Base-by-base conservation (phyloP, 73 alveolate genomes). In the Symbiodinium natans region DNA sequence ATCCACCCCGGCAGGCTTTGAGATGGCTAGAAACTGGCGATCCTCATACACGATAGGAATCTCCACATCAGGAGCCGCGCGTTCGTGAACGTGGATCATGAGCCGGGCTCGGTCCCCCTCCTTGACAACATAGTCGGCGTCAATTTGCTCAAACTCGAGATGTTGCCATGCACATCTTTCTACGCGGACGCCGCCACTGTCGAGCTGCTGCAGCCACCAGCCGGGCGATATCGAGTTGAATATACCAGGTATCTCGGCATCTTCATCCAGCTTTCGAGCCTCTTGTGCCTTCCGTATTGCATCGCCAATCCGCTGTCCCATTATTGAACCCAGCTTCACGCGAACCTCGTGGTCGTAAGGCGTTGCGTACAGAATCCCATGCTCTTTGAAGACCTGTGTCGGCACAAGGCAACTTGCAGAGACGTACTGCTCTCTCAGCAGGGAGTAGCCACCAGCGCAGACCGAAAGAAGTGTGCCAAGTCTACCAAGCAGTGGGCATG, bases 61-160 rank as follows among this genome's bases (percentile, higher is more conserved):
- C 23, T 39, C 31, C 2, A 63, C 95, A 41, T 56, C 86, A 0
- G 95, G 86, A 27, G 80, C 86, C 23, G 95, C 95, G 73, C 95
- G 41, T 34, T 88, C 95, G 73, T 88, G 95, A 40, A 88, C 95
- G 40, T 88, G 95, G 33, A 88, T 40, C 86, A 63, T 63, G 39
- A 88, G 86, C 23, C 95, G 95, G 33, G 74, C 95, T 25, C 95
- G 95, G 73, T 88, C 95, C 7, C 74, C 95, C 17, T 88, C 73
- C 43, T 88, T 59, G 36, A 88, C 95, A 13, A 88, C 48, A 68
- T 88, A 63, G 34, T 63, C 73, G 34, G 73, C 86, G 25, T 88
- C 73, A 9, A 88, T 68, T 25, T 10, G 33, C 46, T 39, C 68
- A 9, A 88, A 56, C 21, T 63, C 46, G 23, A 88, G 54, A 36